A percentile compares a stretch with the other conserved stretches of the same genome.
phyloP scores from a whole-genome alignment of 176 grass and related monocot genomes.

The Triticum timopheevii region DNA sequence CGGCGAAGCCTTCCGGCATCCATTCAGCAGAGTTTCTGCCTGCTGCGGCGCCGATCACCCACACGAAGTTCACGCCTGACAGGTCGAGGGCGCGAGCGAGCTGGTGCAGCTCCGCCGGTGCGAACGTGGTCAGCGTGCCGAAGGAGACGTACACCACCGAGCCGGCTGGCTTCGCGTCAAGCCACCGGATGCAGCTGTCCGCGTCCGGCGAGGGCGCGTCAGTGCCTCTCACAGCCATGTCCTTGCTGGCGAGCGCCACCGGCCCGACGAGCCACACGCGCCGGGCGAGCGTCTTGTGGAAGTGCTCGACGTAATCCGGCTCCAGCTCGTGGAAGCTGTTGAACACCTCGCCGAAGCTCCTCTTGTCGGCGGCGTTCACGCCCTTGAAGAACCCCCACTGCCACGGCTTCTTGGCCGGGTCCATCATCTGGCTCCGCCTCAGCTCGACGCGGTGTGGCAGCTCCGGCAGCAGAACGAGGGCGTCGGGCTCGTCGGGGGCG shows the following conservation, averaged over 20 bases:
- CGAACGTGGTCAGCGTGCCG: not conserved
- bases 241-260: not conserved
- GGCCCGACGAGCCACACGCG: not conserved
- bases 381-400: not conserved
- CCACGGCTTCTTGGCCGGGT: not conserved
- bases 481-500: not conserved
- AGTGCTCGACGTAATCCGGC: not conserved
- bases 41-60: not conserved
- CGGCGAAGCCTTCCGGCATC: not conserved
- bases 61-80: not conserved
- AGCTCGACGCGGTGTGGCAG: not conserved
- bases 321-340: not conserved
- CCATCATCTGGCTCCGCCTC: not conserved
- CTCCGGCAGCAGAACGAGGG: not conserved
- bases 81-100: not conserved
- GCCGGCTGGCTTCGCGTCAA: not conserved
- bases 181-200: not conserved
- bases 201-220: not conserved
- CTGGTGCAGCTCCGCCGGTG: not conserved
- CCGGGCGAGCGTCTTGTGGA: not conserved
- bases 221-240: not conserved
- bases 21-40: not conserved
- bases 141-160: not conserved
- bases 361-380: not conserved
- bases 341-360: not conserved